Evolutionary conservation across 257 asterid species (phyloP).

Genomic region (Gardenia jasminoides): DNA sequence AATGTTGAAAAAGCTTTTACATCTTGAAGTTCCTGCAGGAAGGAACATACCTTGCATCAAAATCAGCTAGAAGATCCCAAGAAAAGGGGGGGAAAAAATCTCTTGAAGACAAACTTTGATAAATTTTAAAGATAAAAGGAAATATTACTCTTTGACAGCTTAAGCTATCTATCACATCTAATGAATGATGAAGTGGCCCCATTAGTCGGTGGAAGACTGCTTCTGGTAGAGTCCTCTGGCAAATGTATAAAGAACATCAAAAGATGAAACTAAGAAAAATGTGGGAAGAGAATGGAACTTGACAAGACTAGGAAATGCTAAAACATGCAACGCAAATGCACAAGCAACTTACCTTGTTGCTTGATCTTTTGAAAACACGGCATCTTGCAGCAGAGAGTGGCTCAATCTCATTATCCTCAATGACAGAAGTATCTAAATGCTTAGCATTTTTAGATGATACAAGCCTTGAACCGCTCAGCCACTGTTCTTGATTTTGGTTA

Average conservation of each 20-base stretch:
- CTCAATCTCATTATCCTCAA: constrained; percentile 44
- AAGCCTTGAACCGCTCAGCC: constrained; percentile 62
- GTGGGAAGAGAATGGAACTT: background rate
- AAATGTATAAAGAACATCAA: constrained; percentile 23
- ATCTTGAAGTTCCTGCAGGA: constrained; percentile 50
- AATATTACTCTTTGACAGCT: constrained; percentile 52
- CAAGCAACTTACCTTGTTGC: constrained; percentile 42
- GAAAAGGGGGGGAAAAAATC: too few species aligned
- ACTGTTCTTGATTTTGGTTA: constrained; percentile 57
- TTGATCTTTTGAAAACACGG: constrained; percentile 55
- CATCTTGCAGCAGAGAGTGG: constrained; percentile 83
- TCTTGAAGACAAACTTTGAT: background rate
- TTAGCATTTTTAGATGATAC: constrained; percentile 52
- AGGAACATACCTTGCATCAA: constrained; percentile 10
- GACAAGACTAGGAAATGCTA: background rate
- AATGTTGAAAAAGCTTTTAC: constrained; percentile 53
- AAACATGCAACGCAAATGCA: constrained; percentile 15
- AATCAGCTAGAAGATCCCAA: background rate
- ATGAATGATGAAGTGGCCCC: constrained; percentile 74
- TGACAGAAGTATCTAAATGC: constrained; percentile 47
- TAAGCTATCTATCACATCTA: constrained; percentile 55
- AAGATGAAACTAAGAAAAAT: constrained; percentile 5
- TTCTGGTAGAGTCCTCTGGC: constrained; percentile 46
- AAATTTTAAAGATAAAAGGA: background rate
- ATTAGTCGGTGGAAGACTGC: constrained; percentile 70